phyloP scores from a whole-genome alignment of 306 rosid species.

The Lupinus albus region DNA sequence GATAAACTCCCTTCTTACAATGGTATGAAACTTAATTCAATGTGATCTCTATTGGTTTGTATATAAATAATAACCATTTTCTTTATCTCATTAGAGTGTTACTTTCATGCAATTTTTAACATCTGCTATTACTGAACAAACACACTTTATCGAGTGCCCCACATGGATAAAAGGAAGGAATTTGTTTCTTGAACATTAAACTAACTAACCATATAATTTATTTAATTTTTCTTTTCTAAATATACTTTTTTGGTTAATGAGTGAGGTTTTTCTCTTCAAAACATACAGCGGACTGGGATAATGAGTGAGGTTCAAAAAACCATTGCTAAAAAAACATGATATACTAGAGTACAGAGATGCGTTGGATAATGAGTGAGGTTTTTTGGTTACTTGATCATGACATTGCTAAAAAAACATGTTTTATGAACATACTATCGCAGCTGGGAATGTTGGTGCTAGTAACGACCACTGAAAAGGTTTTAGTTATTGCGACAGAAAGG shows the following conservation, averaged over 20 bases:
- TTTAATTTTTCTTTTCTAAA: too few species aligned
- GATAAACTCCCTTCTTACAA: too few species aligned
- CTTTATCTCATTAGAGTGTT: not conserved
- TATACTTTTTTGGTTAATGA: too few species aligned
- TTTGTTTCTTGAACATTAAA: too few species aligned
- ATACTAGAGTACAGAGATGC: slow-evolving; percentile 22
- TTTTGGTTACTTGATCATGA: slow-evolving; percentile 36
- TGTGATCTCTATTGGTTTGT: too few species aligned
- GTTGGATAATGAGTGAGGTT: too few species aligned
- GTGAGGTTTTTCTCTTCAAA: too few species aligned
- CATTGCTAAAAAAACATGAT: too few species aligned
- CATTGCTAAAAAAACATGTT: slow-evolving; percentile 35
- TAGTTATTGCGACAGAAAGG: not conserved
- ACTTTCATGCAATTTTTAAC: not conserved
- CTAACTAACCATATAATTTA: too few species aligned
- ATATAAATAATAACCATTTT: too few species aligned
- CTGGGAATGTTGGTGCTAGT: slow-evolving; percentile 38
- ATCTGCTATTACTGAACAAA: not conserved
- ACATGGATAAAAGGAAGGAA: not conserved
- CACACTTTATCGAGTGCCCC: slow-evolving; percentile 17
- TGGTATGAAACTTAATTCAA: too few species aligned
- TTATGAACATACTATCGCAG: slow-evolving; percentile 7
- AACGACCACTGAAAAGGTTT: slow-evolving; percentile 30
- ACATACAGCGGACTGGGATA: not conserved
- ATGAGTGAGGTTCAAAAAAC: slow-evolving; percentile 31